Base-by-base conservation (phyloP, 2,329 filamentous ascomycete genomes). In the Alternaria dauci region DNA sequence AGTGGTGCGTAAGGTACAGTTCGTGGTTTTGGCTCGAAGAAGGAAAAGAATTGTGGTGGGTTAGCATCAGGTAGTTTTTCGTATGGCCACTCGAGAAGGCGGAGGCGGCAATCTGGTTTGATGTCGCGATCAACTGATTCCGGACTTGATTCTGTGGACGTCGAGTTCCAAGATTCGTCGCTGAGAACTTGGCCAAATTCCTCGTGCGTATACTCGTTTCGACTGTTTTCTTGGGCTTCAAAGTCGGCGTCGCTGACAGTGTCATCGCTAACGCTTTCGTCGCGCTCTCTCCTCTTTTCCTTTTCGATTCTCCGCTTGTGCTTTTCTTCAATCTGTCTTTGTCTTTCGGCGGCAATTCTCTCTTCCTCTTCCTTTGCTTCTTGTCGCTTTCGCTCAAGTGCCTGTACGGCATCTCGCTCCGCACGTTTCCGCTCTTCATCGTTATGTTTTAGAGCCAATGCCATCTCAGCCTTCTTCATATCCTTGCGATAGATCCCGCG, bases 391-490 rank as follows among this genome's bases (percentile, higher is more conserved):
- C 50, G 48, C 42, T 63, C 55, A 2, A 34, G 58, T 38, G 62
- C 69, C 32, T 61, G 59, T n/a, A 55, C 28, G 7, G 47, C 59
- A 12, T 67, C 59, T 11, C 32, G 62, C 41, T 69, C 61, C 14
- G 42, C 50, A 23, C 39, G 53, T 42, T 41, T 62, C 39, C 44
- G 43, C 16, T 64, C 52, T 11, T 32, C 26, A 8, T 73, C 72
- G n/a, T 69, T 28, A 1, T 68, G 58, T 8, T 66, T 72, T 5
- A 77, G 47, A 5, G 53, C 58, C n/a, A 59, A 62, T 8, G 68
- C 68, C 68, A 76, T 73, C 39, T 68, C 63, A 28, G 59, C 58
- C 44, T 77, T 77, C 46, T 67, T 70, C 70, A 76, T 72, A 28
- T 76, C 73, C 34, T 76, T 74, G 12, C 62, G 48, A n/a, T 67